Percentiles rank a stretch among this genome's conserved stretches.
phyloP scores from a whole-genome alignment of 371 early-diverging fungal genomes.

The Mucor irregularis region DNA sequence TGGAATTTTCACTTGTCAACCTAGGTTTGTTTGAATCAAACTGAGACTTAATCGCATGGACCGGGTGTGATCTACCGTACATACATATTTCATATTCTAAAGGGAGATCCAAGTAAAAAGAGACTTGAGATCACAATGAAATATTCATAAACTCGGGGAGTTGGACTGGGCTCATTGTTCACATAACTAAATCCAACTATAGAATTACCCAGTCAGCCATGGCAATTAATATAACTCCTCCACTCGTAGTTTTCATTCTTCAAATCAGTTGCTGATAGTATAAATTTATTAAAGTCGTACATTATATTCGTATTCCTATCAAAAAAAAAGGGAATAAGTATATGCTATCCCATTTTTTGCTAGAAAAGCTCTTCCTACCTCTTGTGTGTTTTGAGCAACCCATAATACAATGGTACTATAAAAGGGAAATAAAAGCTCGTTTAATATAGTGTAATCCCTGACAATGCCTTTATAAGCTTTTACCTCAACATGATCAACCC shows the following conservation, averaged over 20 bases:
- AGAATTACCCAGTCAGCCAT: not conserved
- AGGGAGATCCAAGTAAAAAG: no score
- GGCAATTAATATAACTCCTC: not conserved
- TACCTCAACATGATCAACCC: slow-evolving; percentile 74
- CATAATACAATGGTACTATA: slow-evolving; percentile 45
- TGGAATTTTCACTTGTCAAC: no score
- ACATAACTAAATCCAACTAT: not conserved
- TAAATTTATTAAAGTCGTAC: slow-evolving; percentile 7
- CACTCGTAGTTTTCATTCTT: no score
- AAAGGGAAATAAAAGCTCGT: not conserved
- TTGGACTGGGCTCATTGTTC: no score
- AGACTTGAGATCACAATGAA: no score
- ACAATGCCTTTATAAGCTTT: not conserved
- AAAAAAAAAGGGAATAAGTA: not conserved
- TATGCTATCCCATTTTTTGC: not conserved
- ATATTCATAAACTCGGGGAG: no score
- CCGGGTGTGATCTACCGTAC: no score
- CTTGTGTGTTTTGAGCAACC: slow-evolving; percentile 50
- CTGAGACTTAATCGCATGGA: no score
- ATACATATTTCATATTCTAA: no score
- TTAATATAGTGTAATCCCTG: not conserved
- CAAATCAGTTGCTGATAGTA: no score
- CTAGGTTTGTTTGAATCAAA: no score
- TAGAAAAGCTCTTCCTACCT: slow-evolving; percentile 22
- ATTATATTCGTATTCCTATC: slow-evolving; percentile 31